Conservation (phyloP, 768 basidiomycete genomes). For the Russula griseocarnosa region DNA sequence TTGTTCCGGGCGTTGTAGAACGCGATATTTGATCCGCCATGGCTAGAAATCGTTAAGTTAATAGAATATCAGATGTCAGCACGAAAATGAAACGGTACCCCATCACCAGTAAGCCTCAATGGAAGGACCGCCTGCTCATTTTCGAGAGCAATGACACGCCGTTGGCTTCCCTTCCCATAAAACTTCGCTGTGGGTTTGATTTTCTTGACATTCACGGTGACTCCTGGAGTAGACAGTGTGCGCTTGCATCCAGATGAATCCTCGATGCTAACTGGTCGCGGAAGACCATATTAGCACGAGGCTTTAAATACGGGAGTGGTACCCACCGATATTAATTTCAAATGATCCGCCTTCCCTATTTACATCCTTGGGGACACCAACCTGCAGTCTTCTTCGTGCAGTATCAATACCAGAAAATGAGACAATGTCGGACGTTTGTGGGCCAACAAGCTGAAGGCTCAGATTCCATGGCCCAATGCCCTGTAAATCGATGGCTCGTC, state of each 20-base stretch:
- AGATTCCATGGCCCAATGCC: conserved; percentile 91
- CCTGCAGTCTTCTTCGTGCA: conserved; percentile 50
- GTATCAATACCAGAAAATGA: conserved; percentile 53
- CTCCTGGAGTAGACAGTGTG: conserved; percentile 65
- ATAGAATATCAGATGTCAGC: neutral
- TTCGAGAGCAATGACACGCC: conserved; percentile 64
- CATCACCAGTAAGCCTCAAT: conserved; percentile 84
- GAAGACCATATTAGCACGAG: conserved; percentile 22
- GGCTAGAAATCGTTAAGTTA: conserved; percentile 50
- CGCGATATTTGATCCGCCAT: conserved; percentile 79
- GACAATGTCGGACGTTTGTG: conserved; percentile 58
- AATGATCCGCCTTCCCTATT: conserved; percentile 69
- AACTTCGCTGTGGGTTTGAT: conserved; percentile 89
- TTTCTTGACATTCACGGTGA: conserved; percentile 82
- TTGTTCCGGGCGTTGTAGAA: conserved; percentile 42
- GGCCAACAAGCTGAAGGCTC: conserved; percentile 75
- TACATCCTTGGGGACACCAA: conserved; percentile 65
- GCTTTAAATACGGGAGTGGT: neutral
- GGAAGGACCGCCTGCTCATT: conserved; percentile 70
- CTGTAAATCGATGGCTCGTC: conserved; percentile 37
- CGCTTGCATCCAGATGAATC: conserved; percentile 88
- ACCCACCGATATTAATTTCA: conserved; percentile 71
- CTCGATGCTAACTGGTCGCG: conserved; percentile 67
- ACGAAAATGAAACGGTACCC: conserved; percentile 44
- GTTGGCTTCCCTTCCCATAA: conserved; percentile 60